Base-by-base conservation (phyloP, 805 yeast species). In the Wickerhamiella cacticola region DNA sequence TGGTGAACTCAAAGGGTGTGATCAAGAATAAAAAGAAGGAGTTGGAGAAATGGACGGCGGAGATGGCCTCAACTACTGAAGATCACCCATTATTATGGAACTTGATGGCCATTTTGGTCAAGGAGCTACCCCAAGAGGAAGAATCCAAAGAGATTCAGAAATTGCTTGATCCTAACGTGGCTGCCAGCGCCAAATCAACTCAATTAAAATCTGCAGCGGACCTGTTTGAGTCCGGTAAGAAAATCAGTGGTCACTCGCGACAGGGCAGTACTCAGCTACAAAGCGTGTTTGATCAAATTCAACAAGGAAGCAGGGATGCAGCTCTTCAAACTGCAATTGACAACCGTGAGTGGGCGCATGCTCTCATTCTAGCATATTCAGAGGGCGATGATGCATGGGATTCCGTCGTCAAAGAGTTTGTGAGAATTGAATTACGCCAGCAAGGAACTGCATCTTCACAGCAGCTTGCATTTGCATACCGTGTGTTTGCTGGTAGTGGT, bases 311-410 rank as follows among this genome's bases (percentile, higher is more conserved):
- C 49, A 74, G 78, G 21, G 76, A 74, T 12, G 73, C 70, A 4
- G 96, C 95, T 0, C 63, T 87, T 42, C 68, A 72, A 21, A 66
- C 70, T 48, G 79, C 92, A 1, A 60, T 87, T 16, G 68, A 72
- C 1, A 73, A 75, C 46, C 73, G 76, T 8, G 83, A 84, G 54
- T 88, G 84, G 81, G 78, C 89, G 0, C 68, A 87, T 62, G 82
- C 95, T 0, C 63, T 89, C 48, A 60, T 86, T 25, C 67, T 88
- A 44, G 79, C 94, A 1, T 73, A 79, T 51, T 62, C 84, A 15
- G 65, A 77, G 23, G 81, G 92, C 2, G 73, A 75, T 18, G 79
- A 76, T 3, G 68, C 70, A 33, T 80, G 82, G 74, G 63, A 74
- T 4, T 64, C 66, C 28, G 73, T 80, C 2, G 79, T 80, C 5